Base-by-base conservation (phyloP, 495 filamentous ascomycete genomes). In the Penicillium pulvis region DNA sequence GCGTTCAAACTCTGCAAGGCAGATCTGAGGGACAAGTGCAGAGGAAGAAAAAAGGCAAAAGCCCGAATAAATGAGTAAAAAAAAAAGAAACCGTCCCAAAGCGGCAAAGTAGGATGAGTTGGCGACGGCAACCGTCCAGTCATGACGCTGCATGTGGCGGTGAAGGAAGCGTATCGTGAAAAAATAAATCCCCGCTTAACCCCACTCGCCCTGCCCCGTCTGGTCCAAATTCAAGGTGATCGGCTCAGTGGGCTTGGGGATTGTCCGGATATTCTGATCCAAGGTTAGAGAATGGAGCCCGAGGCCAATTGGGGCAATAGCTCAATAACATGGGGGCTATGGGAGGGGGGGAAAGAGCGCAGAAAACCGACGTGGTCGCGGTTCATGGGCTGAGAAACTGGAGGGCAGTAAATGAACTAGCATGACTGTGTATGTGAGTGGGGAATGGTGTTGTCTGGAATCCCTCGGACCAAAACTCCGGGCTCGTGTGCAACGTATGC, bases 91-190 rank as follows among this genome's bases (percentile, higher is more conserved):
- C 47, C 41, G 30, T 46, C 65, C 67, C 48, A 64, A 71, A 65
- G 33, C 51, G 61, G 48, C 63, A 59, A 70, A 56, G 61, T 48
- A 62, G 54, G 46, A 61, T 68, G 71, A 69, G 67, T 62, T 71
- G 64, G 61, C 65, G 35, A 60, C 33, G 46, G 30, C 65, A 57
- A 61, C 53, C 55, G 58, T 66, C 57, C 66, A 62, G 60, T 68
- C 62, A 64, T 64, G 57, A 52, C 53, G 59, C 58, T 71, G 67
- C 66, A 72, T 75, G 71, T 75, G 74, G 74, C 74, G 74, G 74
- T 77, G 74, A 74, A 67, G 65, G 64, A 71, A 61, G 57, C 47
- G 39, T 36, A 53, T 24, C 19, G 19, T 51, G 41, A 68, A 55
- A 55, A 55, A 68, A 63, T 64, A 55, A 66, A 65, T 67, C 73